Evolutionary conservation across 495 filamentous ascomycete genomes (phyloP).

Genomic region (Mytilinidion resinicola): DNA sequence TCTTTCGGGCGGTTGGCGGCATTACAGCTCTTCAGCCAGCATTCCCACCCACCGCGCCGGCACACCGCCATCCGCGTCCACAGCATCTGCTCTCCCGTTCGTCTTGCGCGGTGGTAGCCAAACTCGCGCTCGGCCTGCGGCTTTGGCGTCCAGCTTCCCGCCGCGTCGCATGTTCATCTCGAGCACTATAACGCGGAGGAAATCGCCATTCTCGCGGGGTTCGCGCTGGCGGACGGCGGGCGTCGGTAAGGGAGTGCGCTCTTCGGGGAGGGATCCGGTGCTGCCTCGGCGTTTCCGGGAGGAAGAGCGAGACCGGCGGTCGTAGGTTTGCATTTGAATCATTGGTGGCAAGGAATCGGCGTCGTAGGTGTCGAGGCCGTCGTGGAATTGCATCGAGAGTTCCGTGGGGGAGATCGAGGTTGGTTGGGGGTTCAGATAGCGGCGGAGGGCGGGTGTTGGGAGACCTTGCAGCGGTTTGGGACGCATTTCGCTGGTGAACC

Average conservation of each 20-base stretch:
- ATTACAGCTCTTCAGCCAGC: conserved; percentile 3
- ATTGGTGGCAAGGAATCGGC: conserved; percentile 24
- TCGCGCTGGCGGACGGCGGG: conserved; percentile 70
- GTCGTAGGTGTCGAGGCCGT: conserved; percentile 18
- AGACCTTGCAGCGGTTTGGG: conserved; percentile 68
- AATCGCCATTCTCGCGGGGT: conserved; percentile 86
- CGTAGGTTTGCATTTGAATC: conserved; percentile 39
- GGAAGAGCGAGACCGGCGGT: conserved; percentile 19
- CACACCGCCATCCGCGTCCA: conserved; percentile 8
- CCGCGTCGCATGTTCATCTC: conserved; percentile 95
- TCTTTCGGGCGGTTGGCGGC: background rate
- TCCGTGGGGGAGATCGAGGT: conserved; percentile 51
- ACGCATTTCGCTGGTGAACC: conserved; percentile 81
- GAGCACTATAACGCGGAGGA: conserved; percentile 86
- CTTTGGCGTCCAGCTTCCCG: conserved; percentile 81
- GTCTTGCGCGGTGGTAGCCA: conserved; percentile 74
- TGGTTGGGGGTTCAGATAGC: conserved; percentile 83
- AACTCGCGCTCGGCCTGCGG: conserved; percentile 74
- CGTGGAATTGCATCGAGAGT: conserved; percentile 51
- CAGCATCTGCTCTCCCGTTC: background rate
- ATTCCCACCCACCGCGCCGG: conserved; percentile 20
- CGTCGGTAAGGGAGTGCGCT: conserved; percentile 15
- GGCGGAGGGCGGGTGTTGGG: conserved; percentile 78
- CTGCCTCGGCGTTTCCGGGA: conserved; percentile 6
- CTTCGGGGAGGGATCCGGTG: conserved; percentile 31